Evolutionary conservation across 768 basidiomycete species (phyloP).

Genomic region (Leccinum ochraceum): DNA sequence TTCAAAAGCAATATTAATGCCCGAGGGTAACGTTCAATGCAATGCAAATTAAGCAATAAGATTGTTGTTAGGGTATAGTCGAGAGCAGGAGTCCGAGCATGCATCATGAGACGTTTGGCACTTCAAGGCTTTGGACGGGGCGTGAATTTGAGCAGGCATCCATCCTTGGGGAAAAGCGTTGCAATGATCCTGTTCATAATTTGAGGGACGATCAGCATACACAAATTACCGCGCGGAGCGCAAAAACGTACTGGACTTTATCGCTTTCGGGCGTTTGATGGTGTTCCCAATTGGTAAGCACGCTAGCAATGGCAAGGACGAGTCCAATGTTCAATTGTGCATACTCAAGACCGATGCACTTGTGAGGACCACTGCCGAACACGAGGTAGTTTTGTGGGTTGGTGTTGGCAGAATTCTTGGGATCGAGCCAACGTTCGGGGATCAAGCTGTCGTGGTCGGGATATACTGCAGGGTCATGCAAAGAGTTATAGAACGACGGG

Average conservation of each 20-base stretch:
- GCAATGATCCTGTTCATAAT: constrained; percentile 71
- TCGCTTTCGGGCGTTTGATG: constrained; percentile 75
- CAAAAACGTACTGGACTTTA: constrained; percentile 70
- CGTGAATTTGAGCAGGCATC: constrained; percentile 76
- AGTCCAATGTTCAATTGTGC: constrained; percentile 89
- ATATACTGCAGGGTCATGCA: constrained; percentile 88
- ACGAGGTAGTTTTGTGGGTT: constrained; percentile 96
- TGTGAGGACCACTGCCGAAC: constrained; percentile 92
- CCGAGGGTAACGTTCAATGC: not conserved
- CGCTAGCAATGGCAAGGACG: constrained; percentile 79
- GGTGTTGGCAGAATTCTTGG: constrained; percentile 69
- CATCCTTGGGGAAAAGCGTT: constrained; percentile 96
- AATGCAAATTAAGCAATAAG: constrained; percentile 18
- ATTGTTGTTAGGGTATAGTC: constrained; percentile 11
- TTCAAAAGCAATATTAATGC: not conserved
- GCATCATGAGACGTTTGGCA: not conserved
- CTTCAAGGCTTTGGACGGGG: constrained; percentile 46
- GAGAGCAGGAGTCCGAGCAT: not conserved
- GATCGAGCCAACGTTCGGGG: constrained; percentile 94
- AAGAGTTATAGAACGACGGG: constrained; percentile 88
- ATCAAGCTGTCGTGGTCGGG: constrained; percentile 79
- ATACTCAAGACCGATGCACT: constrained; percentile 92
- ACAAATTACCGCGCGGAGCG: not conserved
- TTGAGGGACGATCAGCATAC: not conserved
- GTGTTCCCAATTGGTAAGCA: constrained; percentile 86